Conservation (phyloP, 208 protist species). For the Sergeia podlipaevii region DNA sequence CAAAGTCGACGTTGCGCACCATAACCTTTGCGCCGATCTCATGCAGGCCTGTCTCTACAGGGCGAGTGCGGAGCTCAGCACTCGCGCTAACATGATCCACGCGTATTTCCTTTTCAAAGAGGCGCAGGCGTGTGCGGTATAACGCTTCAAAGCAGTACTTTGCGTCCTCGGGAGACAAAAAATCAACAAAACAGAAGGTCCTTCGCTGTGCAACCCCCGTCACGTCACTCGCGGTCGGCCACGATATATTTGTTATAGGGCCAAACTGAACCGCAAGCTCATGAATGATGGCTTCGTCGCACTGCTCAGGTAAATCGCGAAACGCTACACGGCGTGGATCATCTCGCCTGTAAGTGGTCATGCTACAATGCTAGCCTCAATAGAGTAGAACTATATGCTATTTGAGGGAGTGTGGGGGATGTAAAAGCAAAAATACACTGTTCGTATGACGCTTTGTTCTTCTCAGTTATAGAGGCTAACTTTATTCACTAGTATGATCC, state of each 20-base stretch:
- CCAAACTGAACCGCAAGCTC: slow-evolving; percentile 85
- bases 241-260: slow-evolving; percentile 60
- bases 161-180: slow-evolving; percentile 68
- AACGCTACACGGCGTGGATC: slow-evolving; percentile 75
- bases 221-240: slow-evolving; percentile 29
- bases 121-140: slow-evolving; percentile 45
- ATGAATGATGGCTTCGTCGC: slow-evolving; percentile 71
- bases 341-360: slow-evolving; percentile 76
- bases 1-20: slow-evolving; percentile 67
- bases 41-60: slow-evolving; percentile 37
- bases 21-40: slow-evolving; percentile 85
- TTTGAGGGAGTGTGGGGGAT: too few species aligned
- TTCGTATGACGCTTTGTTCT: too few species aligned
- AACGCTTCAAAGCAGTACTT: slow-evolving; percentile 88
- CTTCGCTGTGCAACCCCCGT: slow-evolving; percentile 48
- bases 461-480: too few species aligned
- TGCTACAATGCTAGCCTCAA: too few species aligned
- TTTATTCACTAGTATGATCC: too few species aligned
- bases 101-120: slow-evolving; percentile 69
- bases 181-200: slow-evolving; percentile 78
- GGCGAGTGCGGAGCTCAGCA: slow-evolving; percentile 30
- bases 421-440: too few species aligned
- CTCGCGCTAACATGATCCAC: slow-evolving; percentile 71
- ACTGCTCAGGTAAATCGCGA: slow-evolving; percentile 71
- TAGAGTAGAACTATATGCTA: too few species aligned